Base-by-base conservation (phyloP, 2,329 filamentous ascomycete species). In the Talaromyces sp. region DNA sequence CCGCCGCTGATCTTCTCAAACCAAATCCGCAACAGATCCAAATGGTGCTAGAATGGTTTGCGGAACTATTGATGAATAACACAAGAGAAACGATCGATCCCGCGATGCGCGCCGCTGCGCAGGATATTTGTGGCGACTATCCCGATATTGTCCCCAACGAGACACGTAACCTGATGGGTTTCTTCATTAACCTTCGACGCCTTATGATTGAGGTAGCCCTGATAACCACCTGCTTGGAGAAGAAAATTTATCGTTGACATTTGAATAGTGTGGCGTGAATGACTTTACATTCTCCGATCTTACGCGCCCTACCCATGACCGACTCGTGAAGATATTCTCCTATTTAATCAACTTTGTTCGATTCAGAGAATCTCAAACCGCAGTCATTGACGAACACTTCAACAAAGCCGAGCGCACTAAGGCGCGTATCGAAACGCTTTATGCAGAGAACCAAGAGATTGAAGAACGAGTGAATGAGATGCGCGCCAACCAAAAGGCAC, bases 281-380 rank as follows among this genome's bases (percentile, higher is more conserved):
- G 94, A 99, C 74, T 96, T 99, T 68, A 91, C 89, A 36, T 96
- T 97, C 75, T 86, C 87, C 60, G 94, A 99, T 72, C 79, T 99
- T 5, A 93, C 95, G 71, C 89, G 88, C 71, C 94, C 94, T 15
- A 96, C 91, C 1, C 89, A 95, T 70, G 88, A 90, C 59, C 89
- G 94, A 45, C 82, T 97, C 13, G 88, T 93, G 68, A 96, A 94
- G 77, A 95, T 97, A 68, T 94, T 99, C 72, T 96, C 90, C 63
- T 97, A 97, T 75, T 84, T 97, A 63, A 99, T 99, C 79, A 99
- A 99, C 76, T 99, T 99, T 75, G 92, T 97, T 65, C 87, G 94
- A 55, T 99, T 97, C 77, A 89, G 94, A 66, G 92, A 97, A 77
- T 91, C 88, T 62, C 93, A 97, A 74, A 95, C 91, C 1, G 79